A percentile compares a stretch with the other conserved stretches of the same genome.
phyloP scores from a whole-genome alignment of 2,329 filamentous ascomycete species.

The Lecanoromycetidae sp. region DNA sequence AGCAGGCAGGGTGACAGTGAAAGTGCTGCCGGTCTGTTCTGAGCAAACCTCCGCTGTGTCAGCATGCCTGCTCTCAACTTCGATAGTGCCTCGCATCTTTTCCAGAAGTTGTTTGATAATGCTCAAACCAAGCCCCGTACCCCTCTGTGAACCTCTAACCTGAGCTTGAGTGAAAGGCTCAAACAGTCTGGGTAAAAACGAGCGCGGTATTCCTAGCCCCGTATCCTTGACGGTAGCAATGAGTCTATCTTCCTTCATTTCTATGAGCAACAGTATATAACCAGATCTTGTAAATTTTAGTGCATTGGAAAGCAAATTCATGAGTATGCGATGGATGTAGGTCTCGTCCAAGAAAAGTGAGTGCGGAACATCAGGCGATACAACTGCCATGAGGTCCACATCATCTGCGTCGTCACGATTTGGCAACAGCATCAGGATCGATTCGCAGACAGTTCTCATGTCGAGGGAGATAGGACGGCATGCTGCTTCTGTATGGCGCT shows the following conservation, averaged over 20 bases:
- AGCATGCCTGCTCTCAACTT: constrained; percentile 25
- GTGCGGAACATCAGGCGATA: constrained; percentile 24
- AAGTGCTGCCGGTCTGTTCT: constrained; percentile 16
- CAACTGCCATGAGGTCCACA: constrained; percentile 25
- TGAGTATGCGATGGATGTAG: constrained; percentile 27
- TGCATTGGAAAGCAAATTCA: constrained; percentile 28
- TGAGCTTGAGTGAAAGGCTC: constrained; percentile 23
- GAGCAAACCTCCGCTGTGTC: constrained; percentile 19
- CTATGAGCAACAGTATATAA: constrained; percentile 19
- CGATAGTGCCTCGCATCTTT: constrained; percentile 24
- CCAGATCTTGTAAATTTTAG: constrained; percentile 25
- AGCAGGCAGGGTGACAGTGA: constrained; percentile 19
- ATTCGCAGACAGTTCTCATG: constrained; percentile 25
- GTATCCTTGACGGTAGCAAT: constrained; percentile 24
- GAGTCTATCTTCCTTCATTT: constrained; percentile 16
- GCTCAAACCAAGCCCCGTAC: constrained; percentile 24
- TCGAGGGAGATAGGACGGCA: constrained; percentile 25
- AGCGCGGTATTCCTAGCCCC: constrained; percentile 24
- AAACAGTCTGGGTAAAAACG: constrained; percentile 28
- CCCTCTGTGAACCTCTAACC: constrained; percentile 23
- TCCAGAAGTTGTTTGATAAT: constrained; percentile 24
- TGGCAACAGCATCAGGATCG: constrained; percentile 25
- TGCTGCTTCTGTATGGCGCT: constrained; percentile 23
- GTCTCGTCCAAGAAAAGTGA: constrained; percentile 27
- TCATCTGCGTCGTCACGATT: constrained; percentile 25